Evolutionary conservation across 768 basidiomycete species (phyloP), one percentile per base, ranked within the genome.

Genomic region (Kwoniella bestiolae): DNA sequence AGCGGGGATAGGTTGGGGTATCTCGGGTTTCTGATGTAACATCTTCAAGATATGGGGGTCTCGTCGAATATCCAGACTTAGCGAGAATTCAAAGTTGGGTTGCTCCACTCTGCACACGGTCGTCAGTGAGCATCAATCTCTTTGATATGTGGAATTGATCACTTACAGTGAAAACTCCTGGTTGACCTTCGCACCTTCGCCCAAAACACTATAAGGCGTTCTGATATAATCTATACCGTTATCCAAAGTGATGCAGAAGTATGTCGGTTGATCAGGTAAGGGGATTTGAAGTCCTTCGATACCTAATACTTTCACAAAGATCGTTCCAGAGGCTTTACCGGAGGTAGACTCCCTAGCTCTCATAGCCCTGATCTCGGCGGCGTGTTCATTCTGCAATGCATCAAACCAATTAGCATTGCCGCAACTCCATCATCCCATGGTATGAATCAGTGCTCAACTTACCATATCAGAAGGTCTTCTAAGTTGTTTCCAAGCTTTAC

Each of bases 171-270:
- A 79, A 31, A 82, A 82, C 61, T 82, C 81, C 46, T 80, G 79
- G 50, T 80, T 79, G 50, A 82, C 77, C 31, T 69, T 68, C 5
- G 79, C 80, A 26, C 75, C 74, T 25, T 79, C 74, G 5, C 56
- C 51, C 4, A 82, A 63, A 3, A 65, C 62, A 31, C 66, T 68
- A 50, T 74, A 79, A 1, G 91, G 92, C 7, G 92, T 96, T 3
- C 91, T 91, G 35, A 97, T 94, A 69, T 90, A 94, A 80, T 96
- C 94, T 55, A 97, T 94, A 7, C 94, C 94, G 74, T 98, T 98
- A 81, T 98, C 96, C 67, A 98, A 84, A 0, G 92, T 92, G 79
- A 92, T 92, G 9, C 89, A 89, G 64, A 96, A 83, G 28, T 83
- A 85, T 0, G 94, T 93, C 0, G 86, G 82, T 68, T 91, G 85